Conservation (phyloP, 2,329 filamentous ascomycete species). For the Orbilia oligospora region DNA sequence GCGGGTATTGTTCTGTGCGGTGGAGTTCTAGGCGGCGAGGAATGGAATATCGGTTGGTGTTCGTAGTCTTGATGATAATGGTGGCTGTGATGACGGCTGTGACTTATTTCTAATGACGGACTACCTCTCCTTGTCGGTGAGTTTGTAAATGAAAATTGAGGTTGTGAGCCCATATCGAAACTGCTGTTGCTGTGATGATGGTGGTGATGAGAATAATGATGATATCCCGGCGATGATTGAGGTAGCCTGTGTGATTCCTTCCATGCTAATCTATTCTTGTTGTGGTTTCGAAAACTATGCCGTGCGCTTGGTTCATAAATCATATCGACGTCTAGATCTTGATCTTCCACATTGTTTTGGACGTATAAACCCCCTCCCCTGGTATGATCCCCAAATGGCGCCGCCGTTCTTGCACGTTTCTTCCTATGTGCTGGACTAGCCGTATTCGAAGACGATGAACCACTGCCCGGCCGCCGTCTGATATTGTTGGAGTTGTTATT, state of each 20-base stretch:
- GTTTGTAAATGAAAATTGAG: conserved; percentile 69
- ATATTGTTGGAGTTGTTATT: conserved; percentile 23
- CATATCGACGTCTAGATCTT: conserved; percentile 54
- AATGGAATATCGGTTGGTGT: conserved; percentile 69
- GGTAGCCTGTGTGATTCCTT: conserved; percentile 62
- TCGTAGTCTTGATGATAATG: conserved; percentile 72
- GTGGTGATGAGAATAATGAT: conserved; percentile 37
- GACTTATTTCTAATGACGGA: conserved; percentile 68
- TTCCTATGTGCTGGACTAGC: conserved; percentile 50
- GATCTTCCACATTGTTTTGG: conserved; percentile 45
- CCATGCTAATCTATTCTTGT: conserved; percentile 52
- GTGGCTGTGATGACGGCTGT: conserved; percentile 17
- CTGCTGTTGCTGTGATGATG: conserved; percentile 64
- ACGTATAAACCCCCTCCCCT: background rate
- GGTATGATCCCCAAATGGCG: conserved; percentile 40
- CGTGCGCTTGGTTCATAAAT: conserved; percentile 41
- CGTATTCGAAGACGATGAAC: conserved; percentile 47
- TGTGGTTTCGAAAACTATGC: conserved; percentile 55
- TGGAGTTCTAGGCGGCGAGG: conserved; percentile 76
- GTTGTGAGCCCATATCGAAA: conserved; percentile 49
- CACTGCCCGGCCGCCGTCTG: conserved; percentile 61
- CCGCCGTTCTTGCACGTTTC: conserved; percentile 63
- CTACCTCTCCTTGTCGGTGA: conserved; percentile 69
- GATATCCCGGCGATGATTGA: conserved; percentile 64
- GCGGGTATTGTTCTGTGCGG: conserved; percentile 80